Conservation (phyloP, 441 rosid genomes). For the Erysimum cheiri region DNA sequence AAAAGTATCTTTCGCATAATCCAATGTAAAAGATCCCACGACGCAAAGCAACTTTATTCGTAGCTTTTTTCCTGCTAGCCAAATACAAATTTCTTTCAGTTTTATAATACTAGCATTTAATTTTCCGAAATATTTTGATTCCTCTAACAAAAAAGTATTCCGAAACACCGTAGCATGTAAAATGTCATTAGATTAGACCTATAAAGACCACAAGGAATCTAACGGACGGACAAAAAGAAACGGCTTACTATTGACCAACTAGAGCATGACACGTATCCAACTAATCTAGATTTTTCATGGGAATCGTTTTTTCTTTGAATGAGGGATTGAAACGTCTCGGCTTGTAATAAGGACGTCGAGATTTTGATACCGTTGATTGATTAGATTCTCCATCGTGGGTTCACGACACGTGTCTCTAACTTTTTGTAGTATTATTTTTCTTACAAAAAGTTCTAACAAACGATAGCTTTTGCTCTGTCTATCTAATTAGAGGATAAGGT, state of each 20-base stretch:
- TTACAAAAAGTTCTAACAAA: neutral
- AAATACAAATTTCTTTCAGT: conserved; percentile 13
- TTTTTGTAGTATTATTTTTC: neutral
- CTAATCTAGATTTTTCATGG: neutral
- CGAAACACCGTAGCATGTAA: conserved; percentile 18
- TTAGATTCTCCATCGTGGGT: conserved; percentile 20
- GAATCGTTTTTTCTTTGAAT: conserved; percentile 12
- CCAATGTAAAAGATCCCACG: conserved; percentile 46
- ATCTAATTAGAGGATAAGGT: conserved; percentile 35
- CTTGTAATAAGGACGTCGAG: conserved; percentile 23
- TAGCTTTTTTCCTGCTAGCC: conserved; percentile 11
- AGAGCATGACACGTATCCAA: neutral
- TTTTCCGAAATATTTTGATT: neutral
- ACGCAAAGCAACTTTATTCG: conserved; percentile 32
- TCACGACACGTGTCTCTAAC: conserved; percentile 41
- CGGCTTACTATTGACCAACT: neutral
- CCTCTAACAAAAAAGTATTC: conserved; percentile 9
- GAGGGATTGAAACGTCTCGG: conserved; percentile 21
- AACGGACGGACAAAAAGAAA: conserved; percentile 32
- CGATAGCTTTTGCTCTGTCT: conserved; percentile 28
- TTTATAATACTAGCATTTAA: neutral
- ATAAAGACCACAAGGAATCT: conserved; percentile 27
- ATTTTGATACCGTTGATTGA: conserved; percentile 31
- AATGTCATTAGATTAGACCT: neutral
- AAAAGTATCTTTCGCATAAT: conserved; percentile 31